phyloP scores from a whole-genome alignment of 1,284 basidiomycete genomes.

The Cryptococcus sp. region DNA sequence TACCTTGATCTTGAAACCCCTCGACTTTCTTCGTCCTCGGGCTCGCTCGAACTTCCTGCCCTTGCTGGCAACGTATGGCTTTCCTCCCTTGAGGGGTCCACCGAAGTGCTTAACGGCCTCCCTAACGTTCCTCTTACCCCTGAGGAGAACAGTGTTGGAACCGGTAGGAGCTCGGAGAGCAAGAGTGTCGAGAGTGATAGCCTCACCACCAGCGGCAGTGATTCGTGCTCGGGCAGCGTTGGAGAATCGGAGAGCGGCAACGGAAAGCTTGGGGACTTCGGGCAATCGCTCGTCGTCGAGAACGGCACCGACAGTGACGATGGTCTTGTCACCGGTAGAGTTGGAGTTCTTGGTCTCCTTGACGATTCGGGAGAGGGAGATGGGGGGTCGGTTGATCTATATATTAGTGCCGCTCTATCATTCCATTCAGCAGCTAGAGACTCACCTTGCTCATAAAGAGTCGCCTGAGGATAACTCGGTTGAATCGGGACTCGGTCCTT shows the following conservation, averaged over 20 bases:
- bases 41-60: conserved; percentile 77
- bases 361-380: conserved; percentile 86
- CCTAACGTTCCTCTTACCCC: conserved; percentile 83
- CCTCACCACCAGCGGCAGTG: conserved; percentile 90
- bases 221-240: conserved; percentile 90
- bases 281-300: conserved; percentile 92
- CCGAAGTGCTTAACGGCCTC: conserved; percentile 97
- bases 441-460: conserved; percentile 75
- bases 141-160: conserved; percentile 79
- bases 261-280: conserved; percentile 82
- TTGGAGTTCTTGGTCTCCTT: conserved; percentile 70
- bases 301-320: conserved; percentile 87
- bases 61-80: conserved; percentile 73
- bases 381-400: conserved; percentile 90
- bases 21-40: conserved; percentile 75
- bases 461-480: conserved; percentile 95
- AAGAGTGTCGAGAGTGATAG: conserved; percentile 93
- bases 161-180: conserved; percentile 91
- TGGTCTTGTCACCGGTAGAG: conserved; percentile 68
- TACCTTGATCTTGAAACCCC: conserved; percentile 51
- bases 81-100: conserved; percentile 45
- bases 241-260: conserved; percentile 96
- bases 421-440: neutral
- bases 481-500: conserved; percentile 93
- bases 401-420: neutral